Conservation (phyloP, 1,284 basidiomycete species). For the Malassezia slooffiae region DNA sequence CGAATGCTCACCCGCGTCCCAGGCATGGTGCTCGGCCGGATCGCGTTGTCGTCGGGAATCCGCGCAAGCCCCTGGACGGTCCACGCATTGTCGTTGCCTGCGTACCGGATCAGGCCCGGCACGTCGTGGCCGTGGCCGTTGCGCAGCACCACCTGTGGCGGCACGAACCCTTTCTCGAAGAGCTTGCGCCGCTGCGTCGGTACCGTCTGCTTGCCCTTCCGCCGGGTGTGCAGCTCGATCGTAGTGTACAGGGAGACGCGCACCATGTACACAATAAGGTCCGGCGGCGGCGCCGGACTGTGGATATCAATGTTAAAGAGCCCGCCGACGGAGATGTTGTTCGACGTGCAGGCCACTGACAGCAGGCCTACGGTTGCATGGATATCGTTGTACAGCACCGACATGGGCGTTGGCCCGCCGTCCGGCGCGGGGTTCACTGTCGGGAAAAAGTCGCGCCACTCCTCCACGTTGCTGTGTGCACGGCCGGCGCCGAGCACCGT, state of each 20-base stretch:
- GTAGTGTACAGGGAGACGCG: conserved; percentile 40
- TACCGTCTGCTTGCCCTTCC: conserved; percentile 34
- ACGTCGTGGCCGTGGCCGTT: conserved; percentile 28
- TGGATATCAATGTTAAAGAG: conserved; percentile 46
- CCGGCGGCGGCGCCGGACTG: conserved; percentile 35
- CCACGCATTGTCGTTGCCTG: conserved; percentile 36
- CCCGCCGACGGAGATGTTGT: conserved; percentile 45
- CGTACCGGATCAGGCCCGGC: conserved; percentile 34
- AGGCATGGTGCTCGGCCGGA: conserved; percentile 34
- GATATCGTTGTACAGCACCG: conserved; percentile 45
- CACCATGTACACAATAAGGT: conserved; percentile 43
- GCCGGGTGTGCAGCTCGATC: conserved; percentile 35
- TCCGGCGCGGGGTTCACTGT: conserved; percentile 44
- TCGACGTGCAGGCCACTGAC: conserved; percentile 41
- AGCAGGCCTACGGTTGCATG: conserved; percentile 44
- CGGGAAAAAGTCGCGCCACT: conserved; percentile 42
- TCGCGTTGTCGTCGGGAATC: conserved; percentile 44
- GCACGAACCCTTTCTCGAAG: conserved; percentile 42
- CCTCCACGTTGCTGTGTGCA: conserved; percentile 38
- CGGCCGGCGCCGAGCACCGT: conserved; percentile 41
- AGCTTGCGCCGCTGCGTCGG: conserved; percentile 40
- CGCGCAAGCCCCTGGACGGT: conserved; percentile 42
- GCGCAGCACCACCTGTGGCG: conserved; percentile 22
- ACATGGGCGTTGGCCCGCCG: conserved; percentile 37
- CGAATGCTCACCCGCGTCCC: conserved; percentile 34